phyloP scores from a whole-genome alignment of 2,329 filamentous ascomycete genomes.

The Orbilia quercus region DNA sequence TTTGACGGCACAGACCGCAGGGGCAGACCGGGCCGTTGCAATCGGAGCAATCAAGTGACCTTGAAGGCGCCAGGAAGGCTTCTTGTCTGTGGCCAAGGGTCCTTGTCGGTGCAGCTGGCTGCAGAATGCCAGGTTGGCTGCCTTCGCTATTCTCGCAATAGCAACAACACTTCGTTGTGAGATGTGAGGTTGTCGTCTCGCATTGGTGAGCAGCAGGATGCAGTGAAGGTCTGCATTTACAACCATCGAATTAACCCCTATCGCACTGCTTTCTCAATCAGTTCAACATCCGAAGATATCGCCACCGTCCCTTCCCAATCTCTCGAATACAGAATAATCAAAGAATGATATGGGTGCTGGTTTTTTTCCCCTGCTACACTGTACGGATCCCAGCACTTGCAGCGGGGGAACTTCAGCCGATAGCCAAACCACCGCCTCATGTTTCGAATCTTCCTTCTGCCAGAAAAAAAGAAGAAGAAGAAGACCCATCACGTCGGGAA shows the following conservation, averaged over 20 bases:
- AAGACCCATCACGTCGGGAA: slow-evolving; percentile 38
- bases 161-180: not conserved
- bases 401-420: slow-evolving; percentile 52
- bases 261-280: no score
- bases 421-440: slow-evolving; percentile 27
- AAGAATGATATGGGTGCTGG: not conserved
- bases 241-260: no score
- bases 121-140: slow-evolving; percentile 14
- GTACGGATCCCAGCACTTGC: slow-evolving; percentile 17
- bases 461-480: no score
- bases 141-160: no score
- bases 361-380: slow-evolving; percentile 3
- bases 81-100: slow-evolving; percentile 19
- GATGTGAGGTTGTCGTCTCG: not conserved
- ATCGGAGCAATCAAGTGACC: slow-evolving; percentile 49
- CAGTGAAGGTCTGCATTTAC: no score
- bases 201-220: no score
- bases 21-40: slow-evolving; percentile 38
- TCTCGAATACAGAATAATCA: not conserved
- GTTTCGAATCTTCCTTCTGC: slow-evolving; percentile 46
- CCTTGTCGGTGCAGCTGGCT: slow-evolving; percentile 28
- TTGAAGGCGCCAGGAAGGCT: slow-evolving; percentile 51
- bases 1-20: slow-evolving; percentile 27
- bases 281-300: not conserved
- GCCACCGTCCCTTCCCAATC: not conserved